These are phyloP conservation scores for Candida sp. DNA, from an alignment of 1,139 yeast genomes.

Conservation along the genomic window DNA sequence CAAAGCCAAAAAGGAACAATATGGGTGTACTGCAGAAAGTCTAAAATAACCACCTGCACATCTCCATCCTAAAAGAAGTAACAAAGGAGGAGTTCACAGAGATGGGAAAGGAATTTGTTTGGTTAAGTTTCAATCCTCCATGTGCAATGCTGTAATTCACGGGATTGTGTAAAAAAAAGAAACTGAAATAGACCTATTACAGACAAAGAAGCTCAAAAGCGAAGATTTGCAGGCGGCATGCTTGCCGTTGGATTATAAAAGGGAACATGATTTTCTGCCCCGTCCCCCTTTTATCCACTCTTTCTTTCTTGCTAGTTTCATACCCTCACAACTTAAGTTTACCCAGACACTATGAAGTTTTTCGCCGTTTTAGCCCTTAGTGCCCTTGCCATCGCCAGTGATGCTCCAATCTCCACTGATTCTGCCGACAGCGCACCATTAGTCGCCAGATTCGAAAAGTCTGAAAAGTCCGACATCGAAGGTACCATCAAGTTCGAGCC, in stretches of 20 bases:
- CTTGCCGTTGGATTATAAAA: not conserved
- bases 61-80: no score
- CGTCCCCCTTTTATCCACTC: not conserved
- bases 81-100: no score
- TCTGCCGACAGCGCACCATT: conserved; percentile 20
- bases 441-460: conserved; percentile 18
- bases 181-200: no score
- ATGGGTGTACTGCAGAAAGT: no score
- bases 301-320: not conserved
- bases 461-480: conserved; percentile 11
- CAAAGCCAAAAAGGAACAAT: no score
- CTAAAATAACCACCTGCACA: not conserved
- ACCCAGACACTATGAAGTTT: conserved; percentile 2
- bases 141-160: not conserved
- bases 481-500: conserved; percentile 38
- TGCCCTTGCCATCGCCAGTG: conserved; percentile 17
- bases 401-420: conserved; percentile 24
- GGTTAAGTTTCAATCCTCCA: not conserved
- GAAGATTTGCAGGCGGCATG: no score
- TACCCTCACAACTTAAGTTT: not conserved
- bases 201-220: no score
- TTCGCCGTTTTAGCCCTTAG: conserved; percentile 16
- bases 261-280: not conserved
- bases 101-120: not conserved
- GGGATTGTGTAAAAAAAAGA: not conserved